Conservation (phyloP, 106 monocot species). For the Phalaenopsis equestris region DNA sequence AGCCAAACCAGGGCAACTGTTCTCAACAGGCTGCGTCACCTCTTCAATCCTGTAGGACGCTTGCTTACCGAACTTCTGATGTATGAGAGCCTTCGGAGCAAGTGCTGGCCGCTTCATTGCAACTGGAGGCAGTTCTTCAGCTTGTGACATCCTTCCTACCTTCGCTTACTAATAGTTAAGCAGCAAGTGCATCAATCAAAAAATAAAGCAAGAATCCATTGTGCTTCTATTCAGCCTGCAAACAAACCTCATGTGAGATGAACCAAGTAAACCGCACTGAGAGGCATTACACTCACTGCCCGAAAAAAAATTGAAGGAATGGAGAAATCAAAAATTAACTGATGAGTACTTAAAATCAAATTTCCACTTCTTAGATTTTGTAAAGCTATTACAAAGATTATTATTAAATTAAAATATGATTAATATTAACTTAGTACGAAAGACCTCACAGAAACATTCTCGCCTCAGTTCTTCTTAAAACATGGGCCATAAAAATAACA, state of each 20-base stretch:
- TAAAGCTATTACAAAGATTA: no score
- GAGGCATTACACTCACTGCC: no score
- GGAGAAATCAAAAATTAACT: neutral
- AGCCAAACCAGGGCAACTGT: constrained; percentile 67
- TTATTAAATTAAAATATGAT: no score
- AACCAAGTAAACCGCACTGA: neutral
- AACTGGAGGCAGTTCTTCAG: constrained; percentile 8
- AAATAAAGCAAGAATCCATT: neutral
- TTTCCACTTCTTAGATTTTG: no score
- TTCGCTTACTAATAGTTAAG: neutral
- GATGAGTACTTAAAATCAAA: no score
- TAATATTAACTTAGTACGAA: no score
- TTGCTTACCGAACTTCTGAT: constrained; percentile 65
- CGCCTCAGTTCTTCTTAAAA: neutral
- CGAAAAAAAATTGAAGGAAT: neutral
- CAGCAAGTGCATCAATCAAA: neutral
- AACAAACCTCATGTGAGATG: no score
- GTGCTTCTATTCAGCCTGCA: neutral
- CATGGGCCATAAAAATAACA: neutral
- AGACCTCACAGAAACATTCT: no score
- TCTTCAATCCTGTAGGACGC: constrained; percentile 77
- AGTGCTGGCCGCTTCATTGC: constrained; percentile 23
- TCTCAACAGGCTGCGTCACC: constrained; percentile 38
- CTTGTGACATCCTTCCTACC: constrained; percentile 4
- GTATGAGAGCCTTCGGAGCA: constrained; percentile 78